Evolutionary conservation across 2,329 filamentous ascomycete species (phyloP), one percentile per base, ranked within the genome.

Genomic region (Sporothrix euskadiensis): DNA sequence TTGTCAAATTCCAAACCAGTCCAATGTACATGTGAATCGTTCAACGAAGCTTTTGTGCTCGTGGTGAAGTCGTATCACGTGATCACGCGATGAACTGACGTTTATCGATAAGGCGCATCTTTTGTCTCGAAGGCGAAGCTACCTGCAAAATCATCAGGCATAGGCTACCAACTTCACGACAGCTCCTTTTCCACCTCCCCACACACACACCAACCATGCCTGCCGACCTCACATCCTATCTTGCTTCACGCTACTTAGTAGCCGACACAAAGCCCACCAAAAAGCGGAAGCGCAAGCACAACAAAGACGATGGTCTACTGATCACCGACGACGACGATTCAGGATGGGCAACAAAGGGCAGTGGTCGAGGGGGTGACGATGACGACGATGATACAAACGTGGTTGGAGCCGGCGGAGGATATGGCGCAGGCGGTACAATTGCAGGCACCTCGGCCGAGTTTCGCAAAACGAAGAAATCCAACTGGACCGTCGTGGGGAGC

Each of bases 201-300:
- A 16, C 54, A 57, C 6, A 32, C 4, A 8, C n/a, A 9, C 8
- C n/a, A 4, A 69, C 41, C 35, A 89, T 89, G 87, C 83, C 87
- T 59, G 84, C 85, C 75, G 86, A 89, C 77, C 87, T 98, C 76
- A 91, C 94, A 74, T 90, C 90, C 79, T 99, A 98, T 80, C 89
- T 99, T 49, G 94, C 95, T 52, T 91, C 93, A 76, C 96, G 94
- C 81, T 99, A 99, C 81, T 90, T 99, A 69, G 92, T 87, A 1
- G 89, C 90, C 56, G 86, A 89, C 75, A 82, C 85, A 6, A 88
- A 88, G 75, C 85, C 87, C 22, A 78, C 83, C 68, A 91, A 91
- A 79, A 91, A 91, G 80, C 86, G 88, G 75, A 91, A 91, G 82
- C 86, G 88, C 78, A 91, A 90, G 80, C 82, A 86, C 73, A 78